These are phyloP conservation scores for Talaromyces albobiverticillius DNA, from an alignment of 2,329 filamentous ascomycete species.

Conservation along the genomic window DNA sequence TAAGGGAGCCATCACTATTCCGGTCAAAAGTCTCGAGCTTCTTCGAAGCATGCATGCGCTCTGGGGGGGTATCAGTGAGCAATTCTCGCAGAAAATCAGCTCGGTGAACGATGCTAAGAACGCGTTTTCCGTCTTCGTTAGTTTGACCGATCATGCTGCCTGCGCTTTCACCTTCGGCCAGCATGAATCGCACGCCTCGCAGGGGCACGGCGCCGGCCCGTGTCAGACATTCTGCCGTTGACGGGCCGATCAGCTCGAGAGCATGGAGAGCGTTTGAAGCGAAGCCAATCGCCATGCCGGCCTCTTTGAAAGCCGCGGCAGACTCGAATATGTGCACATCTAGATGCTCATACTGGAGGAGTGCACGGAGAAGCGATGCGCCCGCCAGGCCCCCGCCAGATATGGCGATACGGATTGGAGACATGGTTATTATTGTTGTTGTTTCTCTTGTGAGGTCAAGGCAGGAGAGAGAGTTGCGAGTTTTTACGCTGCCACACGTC, in stretches of 20 bases:
- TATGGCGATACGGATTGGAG: conserved; percentile 24
- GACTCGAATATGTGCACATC: conserved; percentile 39
- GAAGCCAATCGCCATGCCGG: conserved; percentile 41
- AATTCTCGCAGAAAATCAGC: conserved; percentile 12
- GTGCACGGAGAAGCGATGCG: conserved; percentile 33
- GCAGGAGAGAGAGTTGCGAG: no score
- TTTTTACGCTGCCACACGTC: no score
- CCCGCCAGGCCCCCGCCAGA: conserved; percentile 44
- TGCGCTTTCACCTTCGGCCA: conserved; percentile 26
- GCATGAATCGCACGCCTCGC: conserved; percentile 18
- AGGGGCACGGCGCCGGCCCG: conserved; percentile 20
- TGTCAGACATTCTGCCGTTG: conserved; percentile 5
- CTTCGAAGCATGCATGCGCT: conserved; percentile 34
- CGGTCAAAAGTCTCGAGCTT: conserved; percentile 21
- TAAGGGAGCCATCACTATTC: conserved; percentile 15
- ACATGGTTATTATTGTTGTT: background rate
- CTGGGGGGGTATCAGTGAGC: conserved; percentile 3
- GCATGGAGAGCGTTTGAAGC: conserved; percentile 37
- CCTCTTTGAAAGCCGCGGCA: conserved; percentile 28
- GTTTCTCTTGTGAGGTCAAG: no score
- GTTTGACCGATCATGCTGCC: conserved; percentile 28
- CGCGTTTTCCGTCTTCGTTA: conserved; percentile 26
- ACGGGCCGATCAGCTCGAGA: conserved; percentile 31
- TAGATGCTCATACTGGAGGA: conserved; percentile 33
- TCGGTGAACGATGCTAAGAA: conserved; percentile 5